Evolutionary conservation across 495 filamentous ascomycete species (phyloP).

Genomic region (Penicillium subrubescens): DNA sequence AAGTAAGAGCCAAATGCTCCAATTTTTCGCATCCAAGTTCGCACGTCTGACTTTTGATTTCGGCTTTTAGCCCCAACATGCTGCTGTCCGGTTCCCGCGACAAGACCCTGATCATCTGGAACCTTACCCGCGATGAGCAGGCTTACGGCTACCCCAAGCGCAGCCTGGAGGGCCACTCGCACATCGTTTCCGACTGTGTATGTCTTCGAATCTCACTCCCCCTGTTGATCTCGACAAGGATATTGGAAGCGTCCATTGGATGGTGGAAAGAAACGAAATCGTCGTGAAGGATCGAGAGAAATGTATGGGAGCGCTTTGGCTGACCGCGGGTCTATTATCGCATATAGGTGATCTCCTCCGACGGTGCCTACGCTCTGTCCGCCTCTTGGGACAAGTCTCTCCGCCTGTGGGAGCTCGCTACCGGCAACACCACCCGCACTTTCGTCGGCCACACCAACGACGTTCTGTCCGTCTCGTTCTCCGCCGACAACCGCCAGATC

Average conservation of each 20-base stretch:
- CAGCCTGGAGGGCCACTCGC: constrained; percentile 95
- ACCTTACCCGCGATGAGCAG: constrained; percentile 97
- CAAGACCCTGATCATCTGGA: constrained; percentile 99
- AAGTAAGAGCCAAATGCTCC: constrained; percentile 65
- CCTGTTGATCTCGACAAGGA: constrained; percentile 13
- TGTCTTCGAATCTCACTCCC: constrained; percentile 37
- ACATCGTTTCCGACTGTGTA: constrained; percentile 99
- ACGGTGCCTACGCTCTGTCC: constrained; percentile 98
- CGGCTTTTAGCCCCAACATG: constrained; percentile 89
- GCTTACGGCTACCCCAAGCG: constrained; percentile 98
- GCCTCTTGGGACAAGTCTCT: constrained; percentile 99
- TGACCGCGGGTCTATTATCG: constrained; percentile 38
- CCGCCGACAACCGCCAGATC: constrained; percentile 99
- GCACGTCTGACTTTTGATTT: constrained; percentile 38
- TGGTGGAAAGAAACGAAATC: constrained; percentile 20
- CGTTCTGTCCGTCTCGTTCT: constrained; percentile 99
- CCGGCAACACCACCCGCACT: constrained; percentile 91
- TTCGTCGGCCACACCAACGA: constrained; percentile 99
- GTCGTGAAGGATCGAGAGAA: constrained; percentile 11
- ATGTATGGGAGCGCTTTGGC: constrained; percentile 24
- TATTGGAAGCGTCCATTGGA: constrained; percentile 17
- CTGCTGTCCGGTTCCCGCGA: constrained; percentile 96
- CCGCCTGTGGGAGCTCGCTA: constrained; percentile 98
- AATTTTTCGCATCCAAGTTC: constrained; percentile 32
- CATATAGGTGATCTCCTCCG: constrained; percentile 94